Evolutionary conservation across 2,329 filamentous ascomycete genomes (phyloP).

Genomic region (Penicillium paneum): DNA sequence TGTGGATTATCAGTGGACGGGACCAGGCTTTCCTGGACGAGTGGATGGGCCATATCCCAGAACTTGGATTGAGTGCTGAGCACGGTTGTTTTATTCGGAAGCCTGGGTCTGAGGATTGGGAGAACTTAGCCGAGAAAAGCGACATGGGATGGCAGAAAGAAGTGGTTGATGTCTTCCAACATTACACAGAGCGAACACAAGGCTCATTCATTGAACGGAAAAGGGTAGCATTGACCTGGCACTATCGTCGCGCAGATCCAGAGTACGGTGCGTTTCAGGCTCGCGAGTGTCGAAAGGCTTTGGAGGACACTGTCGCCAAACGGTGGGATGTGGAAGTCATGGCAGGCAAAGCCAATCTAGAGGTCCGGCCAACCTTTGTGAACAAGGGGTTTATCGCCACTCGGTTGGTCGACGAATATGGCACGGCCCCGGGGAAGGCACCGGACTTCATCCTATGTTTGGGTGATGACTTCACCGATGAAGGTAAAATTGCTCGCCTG

Average conservation of each 20-base stretch:
- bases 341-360: constrained; percentile 92
- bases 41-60: constrained; percentile 85
- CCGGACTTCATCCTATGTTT: constrained; percentile 86
- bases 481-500: constrained; percentile 60
- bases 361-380: constrained; percentile 93
- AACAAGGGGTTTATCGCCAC: constrained; percentile 97
- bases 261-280: constrained; percentile 79
- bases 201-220: constrained; percentile 94
- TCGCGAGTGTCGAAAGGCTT: constrained; percentile 73
- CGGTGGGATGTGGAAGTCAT: constrained; percentile 94
- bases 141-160: constrained; percentile 93
- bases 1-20: constrained; percentile 98
- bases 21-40: constrained; percentile 88
- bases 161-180: constrained; percentile 78
- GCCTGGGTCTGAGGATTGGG: constrained; percentile 74
- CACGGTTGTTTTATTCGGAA: constrained; percentile 93
- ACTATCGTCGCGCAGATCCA: constrained; percentile 87
- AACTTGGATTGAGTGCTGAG: constrained; percentile 91
- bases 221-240: constrained; percentile 92
- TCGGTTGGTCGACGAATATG: constrained; percentile 73
- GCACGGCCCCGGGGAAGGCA: constrained; percentile 50
- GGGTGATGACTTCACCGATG: constrained; percentile 95
- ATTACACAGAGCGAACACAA: constrained; percentile 81
- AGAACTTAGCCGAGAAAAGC: constrained; percentile 79
- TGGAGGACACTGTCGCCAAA: constrained; percentile 71